Evolutionary conservation across 208 protist species (phyloP), one percentile per base, ranked within the genome.

Genomic region (Strigomonas culicis): DNA sequence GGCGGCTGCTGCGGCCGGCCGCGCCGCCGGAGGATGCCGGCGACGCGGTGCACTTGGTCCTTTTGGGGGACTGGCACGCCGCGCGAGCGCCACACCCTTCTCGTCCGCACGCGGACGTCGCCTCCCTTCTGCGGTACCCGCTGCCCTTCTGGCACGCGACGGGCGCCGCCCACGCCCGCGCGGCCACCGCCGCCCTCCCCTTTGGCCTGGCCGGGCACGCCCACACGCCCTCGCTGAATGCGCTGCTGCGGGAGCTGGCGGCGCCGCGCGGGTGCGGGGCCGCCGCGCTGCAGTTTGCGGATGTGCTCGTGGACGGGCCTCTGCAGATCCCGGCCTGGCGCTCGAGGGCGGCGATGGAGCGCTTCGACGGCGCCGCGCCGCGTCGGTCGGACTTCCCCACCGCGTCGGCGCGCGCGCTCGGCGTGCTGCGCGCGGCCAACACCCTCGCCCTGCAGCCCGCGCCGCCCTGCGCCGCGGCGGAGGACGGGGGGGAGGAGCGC

Each of bases 191-290:
- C 15, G 10, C 15, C 39, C 19, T 41, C 10, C 13, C 60, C 19
- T 25, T 24, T 1, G 65, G 66, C 1, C 59, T 88, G 1, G 69
- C 61, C 7, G 81, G 81, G 28, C 59, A 62, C 30, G 79, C 64
- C 44, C 81, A 88, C 63, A 70, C 75, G 0, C 75, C 77, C 11
- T 88, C 81, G 8, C 53, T 76, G 47, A 88, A 88, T 31, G 47
- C 44, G 15, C 69, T 77, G 46, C 55, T 88, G 13, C 53, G 41
- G 36, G 69, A 79, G 25, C 39, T 76, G 32, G 58, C 61, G 7
- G 15, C 61, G 27, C 49, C 39, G 34, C 49, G 15, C 27, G 34
- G 13, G 4, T 21, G 30, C 34, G 52, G 39, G 36, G 22, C 24
- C 30, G n/a, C 36, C 1, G 15, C 68, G 0, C 64, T 77, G 32